A percentile compares a stretch with the other conserved stretches of the same genome.
Conservation (phyloP, 805 yeast species). For the Danielia reshetovae region DNA sequence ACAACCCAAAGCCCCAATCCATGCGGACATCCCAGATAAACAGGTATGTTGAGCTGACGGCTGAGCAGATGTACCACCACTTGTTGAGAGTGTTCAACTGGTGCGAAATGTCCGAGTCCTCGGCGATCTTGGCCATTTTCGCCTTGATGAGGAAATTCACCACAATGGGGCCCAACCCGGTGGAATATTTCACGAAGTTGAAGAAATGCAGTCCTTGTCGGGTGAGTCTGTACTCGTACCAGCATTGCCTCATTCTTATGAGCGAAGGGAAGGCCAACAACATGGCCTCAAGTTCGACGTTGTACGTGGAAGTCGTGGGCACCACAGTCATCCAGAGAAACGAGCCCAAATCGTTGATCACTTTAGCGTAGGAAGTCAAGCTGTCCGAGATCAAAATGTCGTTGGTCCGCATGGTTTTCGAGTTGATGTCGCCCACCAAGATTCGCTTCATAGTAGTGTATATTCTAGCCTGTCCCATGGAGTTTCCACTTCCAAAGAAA, state of each 20-base stretch:
- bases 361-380: conserved; percentile 74
- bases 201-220: conserved; percentile 53
- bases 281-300: conserved; percentile 26
- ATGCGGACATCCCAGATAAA: conserved; percentile 84
- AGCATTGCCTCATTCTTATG: conserved; percentile 81
- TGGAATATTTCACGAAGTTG: conserved; percentile 72
- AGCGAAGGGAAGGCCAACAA: conserved; percentile 54
- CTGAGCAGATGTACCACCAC: conserved; percentile 42
- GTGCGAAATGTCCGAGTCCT: conserved; percentile 4
- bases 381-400: conserved; percentile 85
- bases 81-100: conserved; percentile 22
- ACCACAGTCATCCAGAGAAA: conserved; percentile 43
- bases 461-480: conserved; percentile 42
- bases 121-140: conserved; percentile 10
- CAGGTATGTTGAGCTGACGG: conserved; percentile 71
- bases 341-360: conserved; percentile 66
- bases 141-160: conserved; percentile 21
- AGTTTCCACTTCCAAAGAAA: conserved; percentile 31
- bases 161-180: conserved; percentile 48
- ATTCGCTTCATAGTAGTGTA: conserved; percentile 51
- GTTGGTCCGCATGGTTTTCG: conserved; percentile 54
- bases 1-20: conserved; percentile 80
- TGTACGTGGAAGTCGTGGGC: conserved; percentile 17
- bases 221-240: conserved; percentile 57
- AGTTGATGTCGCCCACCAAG: conserved; percentile 55